Evolutionary conservation across 2,329 filamentous ascomycete genomes (phyloP).

Genomic region (Mycogone perniciosa): DNA sequence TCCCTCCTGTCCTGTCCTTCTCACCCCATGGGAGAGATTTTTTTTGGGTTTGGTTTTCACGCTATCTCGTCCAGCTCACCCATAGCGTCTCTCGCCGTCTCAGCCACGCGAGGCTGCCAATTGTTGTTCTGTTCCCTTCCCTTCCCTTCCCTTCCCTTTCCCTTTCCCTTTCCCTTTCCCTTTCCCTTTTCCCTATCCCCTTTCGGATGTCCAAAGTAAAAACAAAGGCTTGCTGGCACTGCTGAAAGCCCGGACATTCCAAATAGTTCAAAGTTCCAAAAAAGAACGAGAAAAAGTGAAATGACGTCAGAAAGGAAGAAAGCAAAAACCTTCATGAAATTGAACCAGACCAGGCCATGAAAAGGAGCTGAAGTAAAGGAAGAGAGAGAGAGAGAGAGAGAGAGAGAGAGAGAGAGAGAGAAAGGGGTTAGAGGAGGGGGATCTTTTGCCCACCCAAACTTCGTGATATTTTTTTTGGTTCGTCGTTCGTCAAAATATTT

Average conservation of each 20-base stretch:
- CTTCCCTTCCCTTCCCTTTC: background rate
- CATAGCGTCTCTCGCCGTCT: background rate
- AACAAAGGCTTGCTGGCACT: no score
- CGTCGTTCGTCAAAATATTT: background rate
- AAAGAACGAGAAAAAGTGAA: no score
- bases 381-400: no score
- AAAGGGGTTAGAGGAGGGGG: no score
- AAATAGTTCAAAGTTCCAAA: background rate
- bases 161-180: background rate
- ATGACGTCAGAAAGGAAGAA: background rate
- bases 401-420: no score
- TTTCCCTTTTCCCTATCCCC: background rate
- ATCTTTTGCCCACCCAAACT: background rate
- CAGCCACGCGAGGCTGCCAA: background rate
- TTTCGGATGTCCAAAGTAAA: background rate
- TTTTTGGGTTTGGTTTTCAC: background rate
- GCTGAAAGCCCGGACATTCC: no score
- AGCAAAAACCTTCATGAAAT: no score
- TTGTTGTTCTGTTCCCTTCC: background rate
- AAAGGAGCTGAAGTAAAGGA: no score
- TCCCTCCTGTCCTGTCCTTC: background rate
- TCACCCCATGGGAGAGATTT: background rate
- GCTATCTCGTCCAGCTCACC: background rate
- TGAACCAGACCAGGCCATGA: no score
- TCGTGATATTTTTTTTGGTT: background rate